Base-by-base conservation (phyloP, 2,329 filamentous ascomycete genomes). In the Fusarium solani-melongenae region DNA sequence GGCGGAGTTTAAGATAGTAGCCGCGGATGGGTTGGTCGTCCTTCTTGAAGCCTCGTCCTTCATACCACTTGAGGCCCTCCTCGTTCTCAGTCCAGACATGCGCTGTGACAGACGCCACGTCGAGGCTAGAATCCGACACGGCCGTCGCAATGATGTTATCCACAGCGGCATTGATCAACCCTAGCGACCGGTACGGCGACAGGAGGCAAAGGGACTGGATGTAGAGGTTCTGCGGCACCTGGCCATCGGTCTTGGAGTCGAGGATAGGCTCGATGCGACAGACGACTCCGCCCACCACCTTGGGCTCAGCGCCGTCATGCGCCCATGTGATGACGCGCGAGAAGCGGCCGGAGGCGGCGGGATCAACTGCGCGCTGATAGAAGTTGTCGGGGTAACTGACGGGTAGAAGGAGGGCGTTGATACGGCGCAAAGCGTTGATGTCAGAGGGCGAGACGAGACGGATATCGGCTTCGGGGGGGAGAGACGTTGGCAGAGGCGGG, bases 31-130 rank as follows among this genome's bases (percentile, higher is more conserved):
- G 83, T 38, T 84, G 76, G 15, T 83, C 84, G 57, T 86, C 83
- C 59, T 84, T 83, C 66, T 78, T 76, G 78, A 93, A 93, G 4
- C 90, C 89, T 11, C 89, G 85, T 27, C 85, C 84, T 34, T 83
- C 77, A 81, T 93, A 93, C 91, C 91, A 93, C 66, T 84, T 84
- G 69, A 92, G 81, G 0, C 87, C 91, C 22, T 92, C 90, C 3
- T 87, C 85, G 78, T 92, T 92, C 67, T 90, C 86, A 12, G 90
- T 91, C 91, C 91, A 93, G 17, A 92, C 91, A 79, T 93, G 91
- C 6, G 91, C 91, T 72, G 90, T 92, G 17, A 91, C 83, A 49
- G 84, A 76, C 38, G 74, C 75, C 36, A 86, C 84, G 60, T 85
- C 77, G 70, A 84, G 79, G 17, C 71, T 81, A 5, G 82, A 82